Percentiles rank a stretch among this genome's conserved stretches.
phyloP scores from a whole-genome alignment of 805 yeast species.

The Yamadazyma olivae region DNA sequence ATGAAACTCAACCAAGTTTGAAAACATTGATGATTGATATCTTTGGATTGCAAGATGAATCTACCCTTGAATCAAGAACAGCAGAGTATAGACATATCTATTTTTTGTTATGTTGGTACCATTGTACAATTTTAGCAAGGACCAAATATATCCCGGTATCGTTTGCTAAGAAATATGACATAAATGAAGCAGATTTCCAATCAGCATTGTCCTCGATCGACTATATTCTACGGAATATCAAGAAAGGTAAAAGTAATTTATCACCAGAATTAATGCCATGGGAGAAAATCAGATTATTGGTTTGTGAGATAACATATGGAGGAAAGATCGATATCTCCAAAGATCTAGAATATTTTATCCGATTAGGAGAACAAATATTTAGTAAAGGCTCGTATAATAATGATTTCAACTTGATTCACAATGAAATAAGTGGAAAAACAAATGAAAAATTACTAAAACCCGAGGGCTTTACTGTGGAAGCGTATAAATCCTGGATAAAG shows the following conservation, averaged over 20 bases:
- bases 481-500: conserved; percentile 48
- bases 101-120: conserved; percentile 68
- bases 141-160: conserved; percentile 61
- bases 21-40: conserved; percentile 44
- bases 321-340: conserved; percentile 49
- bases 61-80: conserved; percentile 21
- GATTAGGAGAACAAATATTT: conserved; percentile 39
- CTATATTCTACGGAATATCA: conserved; percentile 32
- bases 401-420: conserved; percentile 40
- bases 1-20: conserved; percentile 64
- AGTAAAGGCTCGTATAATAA: conserved; percentile 33
- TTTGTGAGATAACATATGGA: conserved; percentile 62
- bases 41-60: conserved; percentile 19
- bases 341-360: conserved; percentile 38
- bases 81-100: conserved; percentile 45
- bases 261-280: conserved; percentile 31
- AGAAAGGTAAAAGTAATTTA: conserved; percentile 29
- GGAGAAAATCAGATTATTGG: conserved; percentile 25
- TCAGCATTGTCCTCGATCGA: conserved; percentile 46
- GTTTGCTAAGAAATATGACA: conserved; percentile 59
- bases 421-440: conserved; percentile 15
- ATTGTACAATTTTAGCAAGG: conserved; percentile 59
- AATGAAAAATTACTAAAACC: conserved; percentile 39
- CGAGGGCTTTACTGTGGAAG: conserved; percentile 35
- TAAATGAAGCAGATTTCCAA: conserved; percentile 69